Percentiles rank a stretch among this genome's conserved stretches.
phyloP scores from a whole-genome alignment of 306 rosid species.

The Prunus mume region DNA sequence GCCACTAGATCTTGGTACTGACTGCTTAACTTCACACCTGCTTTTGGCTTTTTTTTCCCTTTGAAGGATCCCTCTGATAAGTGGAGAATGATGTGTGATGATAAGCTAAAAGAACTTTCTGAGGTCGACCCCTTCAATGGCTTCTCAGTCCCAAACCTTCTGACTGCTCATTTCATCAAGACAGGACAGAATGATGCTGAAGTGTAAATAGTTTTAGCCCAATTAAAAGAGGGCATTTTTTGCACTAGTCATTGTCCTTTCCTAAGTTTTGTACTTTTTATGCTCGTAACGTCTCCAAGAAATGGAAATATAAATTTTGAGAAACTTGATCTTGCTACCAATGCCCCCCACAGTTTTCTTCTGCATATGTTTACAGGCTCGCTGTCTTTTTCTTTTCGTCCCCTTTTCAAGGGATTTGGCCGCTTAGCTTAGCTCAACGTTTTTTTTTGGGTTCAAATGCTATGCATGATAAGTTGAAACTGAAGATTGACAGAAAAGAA shows the following conservation, averaged over 20 bases:
- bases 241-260: slow-evolving; percentile 7
- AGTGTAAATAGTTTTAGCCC: slow-evolving; percentile 26
- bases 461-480: background rate
- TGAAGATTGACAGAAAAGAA: background rate
- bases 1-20: slow-evolving; percentile 1
- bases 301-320: slow-evolving; percentile 22
- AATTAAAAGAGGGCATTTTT: slow-evolving; percentile 24
- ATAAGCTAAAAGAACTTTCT: slow-evolving; percentile 15
- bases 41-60: slow-evolving; percentile 10
- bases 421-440: too few relatives aligned
- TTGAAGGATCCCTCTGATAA: slow-evolving; percentile 30
- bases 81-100: slow-evolving; percentile 22
- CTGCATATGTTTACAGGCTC: background rate
- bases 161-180: slow-evolving; percentile 24
- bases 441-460: background rate
- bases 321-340: background rate
- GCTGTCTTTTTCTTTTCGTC: background rate
- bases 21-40: background rate
- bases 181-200: slow-evolving; percentile 5
- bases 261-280: slow-evolving; percentile 1
- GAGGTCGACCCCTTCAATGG: slow-evolving; percentile 23
- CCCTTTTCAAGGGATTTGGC: background rate
- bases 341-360: background rate
- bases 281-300: slow-evolving; percentile 14
- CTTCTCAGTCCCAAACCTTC: slow-evolving; percentile 26